Conservation (phyloP, 768 basidiomycete species). For the Tubosaeta sp. region DNA sequence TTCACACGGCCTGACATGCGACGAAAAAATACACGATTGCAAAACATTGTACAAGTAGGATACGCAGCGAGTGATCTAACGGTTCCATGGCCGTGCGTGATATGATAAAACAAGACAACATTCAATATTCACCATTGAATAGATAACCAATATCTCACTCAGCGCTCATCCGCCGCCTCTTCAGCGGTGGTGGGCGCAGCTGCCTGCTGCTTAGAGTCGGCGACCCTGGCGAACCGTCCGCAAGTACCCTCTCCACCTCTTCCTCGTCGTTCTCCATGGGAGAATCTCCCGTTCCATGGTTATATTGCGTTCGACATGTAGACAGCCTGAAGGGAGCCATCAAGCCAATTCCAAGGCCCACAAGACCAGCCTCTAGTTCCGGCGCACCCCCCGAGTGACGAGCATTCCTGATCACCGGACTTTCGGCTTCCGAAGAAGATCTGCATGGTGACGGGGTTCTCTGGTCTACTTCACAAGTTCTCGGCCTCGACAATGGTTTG, state of each 20-base stretch:
- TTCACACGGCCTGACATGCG: constrained; percentile 22
- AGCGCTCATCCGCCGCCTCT: constrained; percentile 46
- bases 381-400: constrained; percentile 21
- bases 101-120: constrained; percentile 8
- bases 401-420: constrained; percentile 44
- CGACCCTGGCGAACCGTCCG: constrained; percentile 18
- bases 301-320: constrained; percentile 31
- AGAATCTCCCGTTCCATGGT: constrained; percentile 6
- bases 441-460: constrained; percentile 14
- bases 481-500: constrained; percentile 27
- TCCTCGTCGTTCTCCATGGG: constrained; percentile 29
- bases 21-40: constrained; percentile 25
- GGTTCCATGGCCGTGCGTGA: constrained; percentile 11
- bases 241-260: constrained; percentile 31
- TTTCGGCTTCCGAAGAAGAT: constrained; percentile 38
- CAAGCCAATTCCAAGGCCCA: constrained; percentile 40
- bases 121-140: constrained; percentile 16
- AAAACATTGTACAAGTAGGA: constrained; percentile 33
- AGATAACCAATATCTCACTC: constrained; percentile 24
- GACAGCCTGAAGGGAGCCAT: constrained; percentile 53
- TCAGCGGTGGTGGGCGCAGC: constrained; percentile 40
- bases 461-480: constrained; percentile 8
- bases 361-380: constrained; percentile 32
- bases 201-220: constrained; percentile 18
- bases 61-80: constrained; percentile 17